Base-by-base conservation (phyloP, 306 rosid species). In the Rosa multiflora region DNA sequence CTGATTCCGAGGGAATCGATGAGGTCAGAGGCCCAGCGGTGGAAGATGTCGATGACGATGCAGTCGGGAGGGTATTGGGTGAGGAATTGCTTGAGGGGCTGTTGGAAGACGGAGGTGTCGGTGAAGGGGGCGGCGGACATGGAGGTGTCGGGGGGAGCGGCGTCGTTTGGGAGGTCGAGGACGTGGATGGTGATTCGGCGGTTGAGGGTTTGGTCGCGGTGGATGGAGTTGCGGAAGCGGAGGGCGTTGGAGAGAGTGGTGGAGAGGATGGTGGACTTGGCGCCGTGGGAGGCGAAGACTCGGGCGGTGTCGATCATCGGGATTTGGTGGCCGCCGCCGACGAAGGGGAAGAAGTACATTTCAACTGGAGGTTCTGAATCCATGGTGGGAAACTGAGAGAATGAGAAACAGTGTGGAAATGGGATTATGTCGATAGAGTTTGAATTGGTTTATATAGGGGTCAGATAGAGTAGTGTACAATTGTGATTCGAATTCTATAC, bases 251-350 rank as follows among this genome's bases (percentile, higher is more conserved):
- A 76, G 59, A 70, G 29, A 2, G 92, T 83, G 52, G 92, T 87
- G 72, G 92, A 83, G 76, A 91, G 59, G 18, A 91, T 81, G 49
- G 90, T 84, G 72, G 86, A 67, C 14, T 49, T 76, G 29, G 61
- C 76, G 5, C 85, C 81, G 29, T 77, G 70, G 8, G 83, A 8
- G 15, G 88, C 80, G 59, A 91, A 86, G 74, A 82, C 58, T 67
- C 85, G 78, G 56, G 91, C 93, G 76, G 86, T 76, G 52, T 86
- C 89, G 4, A 81, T 39, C 67, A 59, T 80, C 0, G 88, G 91
- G 2, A 72, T 81, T 0, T 72, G 82, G 59, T 86, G 91, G 59
- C 93, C 91, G 5, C 77, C 86, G 49, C 71, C 87, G 12, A 85
- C 13, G 64, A 83, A 78, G 8, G 91, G 92, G 51, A 90, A 80